These are phyloP conservation scores for Puya raimondii DNA, from an alignment of 176 grass and related monocot genomes.

Conservation along the genomic window DNA sequence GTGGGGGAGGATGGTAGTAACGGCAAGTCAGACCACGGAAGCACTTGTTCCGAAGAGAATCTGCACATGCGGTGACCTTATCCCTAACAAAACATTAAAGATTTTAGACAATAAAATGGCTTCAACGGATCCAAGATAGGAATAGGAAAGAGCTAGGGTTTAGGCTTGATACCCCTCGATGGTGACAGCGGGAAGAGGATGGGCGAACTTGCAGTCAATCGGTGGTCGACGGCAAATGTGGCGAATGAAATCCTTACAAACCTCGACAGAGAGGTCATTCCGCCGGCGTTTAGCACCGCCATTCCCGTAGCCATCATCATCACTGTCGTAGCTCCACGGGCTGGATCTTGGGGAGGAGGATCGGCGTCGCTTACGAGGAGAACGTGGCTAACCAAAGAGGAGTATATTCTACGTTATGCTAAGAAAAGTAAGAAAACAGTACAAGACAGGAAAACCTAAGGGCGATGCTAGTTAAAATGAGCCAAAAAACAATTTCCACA, in stretches of 20 bases:
- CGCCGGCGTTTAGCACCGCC: too few relatives aligned
- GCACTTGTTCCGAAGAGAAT: slow-evolving; percentile 54
- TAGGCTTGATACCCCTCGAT: slow-evolving; percentile 42
- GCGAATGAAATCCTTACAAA: slow-evolving; percentile 52
- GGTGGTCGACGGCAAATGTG: slow-evolving; percentile 38
- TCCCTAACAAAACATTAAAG: slow-evolving; percentile 30
- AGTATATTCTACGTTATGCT: too few relatives aligned
- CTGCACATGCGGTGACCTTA: slow-evolving; percentile 66
- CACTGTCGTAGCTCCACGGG: too few relatives aligned
- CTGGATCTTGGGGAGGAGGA: too few relatives aligned
- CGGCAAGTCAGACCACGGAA: slow-evolving; percentile 51
- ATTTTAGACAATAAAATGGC: not conserved
- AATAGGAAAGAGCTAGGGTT: not conserved
- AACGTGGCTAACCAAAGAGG: too few relatives aligned
- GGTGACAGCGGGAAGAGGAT: slow-evolving; percentile 41
- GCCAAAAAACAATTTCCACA: too few relatives aligned
- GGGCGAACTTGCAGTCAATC: slow-evolving; percentile 57
- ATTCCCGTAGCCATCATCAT: too few relatives aligned
- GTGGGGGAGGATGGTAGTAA: slow-evolving; percentile 63
- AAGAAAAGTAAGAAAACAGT: too few relatives aligned
- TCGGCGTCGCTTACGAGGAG: too few relatives aligned
- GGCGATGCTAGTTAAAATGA: too few relatives aligned
- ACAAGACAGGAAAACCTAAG: too few relatives aligned
- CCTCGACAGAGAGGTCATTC: not conserved
- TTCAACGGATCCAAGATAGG: slow-evolving; percentile 12